Percentiles rank a stretch among this genome's conserved stretches.
These are phyloP conservation scores for Saxispiralis lemnorum DNA, from an alignment of 495 filamentous ascomycete genomes.

Conservation along the genomic window DNA sequence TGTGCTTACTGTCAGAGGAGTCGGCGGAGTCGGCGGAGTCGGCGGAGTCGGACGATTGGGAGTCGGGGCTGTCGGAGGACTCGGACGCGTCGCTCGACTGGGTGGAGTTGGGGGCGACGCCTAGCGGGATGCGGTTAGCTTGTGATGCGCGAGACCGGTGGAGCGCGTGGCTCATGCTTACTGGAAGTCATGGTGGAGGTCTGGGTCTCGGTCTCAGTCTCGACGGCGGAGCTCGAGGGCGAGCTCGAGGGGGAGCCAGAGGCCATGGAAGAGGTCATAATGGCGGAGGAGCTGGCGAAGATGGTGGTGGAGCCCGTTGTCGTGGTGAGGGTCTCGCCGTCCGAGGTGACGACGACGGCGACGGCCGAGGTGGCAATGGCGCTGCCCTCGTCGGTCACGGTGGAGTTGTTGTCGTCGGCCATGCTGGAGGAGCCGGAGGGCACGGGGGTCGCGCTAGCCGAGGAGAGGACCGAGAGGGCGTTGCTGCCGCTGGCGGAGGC, in stretches of 20 bases:
- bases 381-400: not conserved
- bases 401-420: not conserved
- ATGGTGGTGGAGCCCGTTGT: constrained; percentile 22
- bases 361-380: constrained; percentile 19
- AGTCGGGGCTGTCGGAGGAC: no score
- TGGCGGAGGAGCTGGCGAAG: constrained; percentile 15
- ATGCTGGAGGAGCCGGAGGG: constrained; percentile 4
- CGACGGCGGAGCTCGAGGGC: constrained; percentile 3
- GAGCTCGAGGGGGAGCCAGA: constrained; percentile 14
- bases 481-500: constrained; percentile 7
- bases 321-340: constrained; percentile 11
- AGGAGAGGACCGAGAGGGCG: constrained; percentile 15
- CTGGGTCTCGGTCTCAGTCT: not conserved
- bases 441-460: constrained; percentile 14
- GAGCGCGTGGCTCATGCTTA: no score
- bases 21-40: no score
- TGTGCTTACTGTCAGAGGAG: no score
- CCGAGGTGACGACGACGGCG: constrained; percentile 16
- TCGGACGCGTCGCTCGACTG: no score
- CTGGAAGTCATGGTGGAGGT: not conserved
- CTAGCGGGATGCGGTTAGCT: no score
- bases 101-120: no score
- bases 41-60: no score
- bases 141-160: no score
- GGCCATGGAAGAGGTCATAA: constrained; percentile 16